Percentiles rank a stretch among this genome's conserved stretches.
Conservation (phyloP, 1,284 basidiomycete genomes). For the Trichosporon sp. region DNA sequence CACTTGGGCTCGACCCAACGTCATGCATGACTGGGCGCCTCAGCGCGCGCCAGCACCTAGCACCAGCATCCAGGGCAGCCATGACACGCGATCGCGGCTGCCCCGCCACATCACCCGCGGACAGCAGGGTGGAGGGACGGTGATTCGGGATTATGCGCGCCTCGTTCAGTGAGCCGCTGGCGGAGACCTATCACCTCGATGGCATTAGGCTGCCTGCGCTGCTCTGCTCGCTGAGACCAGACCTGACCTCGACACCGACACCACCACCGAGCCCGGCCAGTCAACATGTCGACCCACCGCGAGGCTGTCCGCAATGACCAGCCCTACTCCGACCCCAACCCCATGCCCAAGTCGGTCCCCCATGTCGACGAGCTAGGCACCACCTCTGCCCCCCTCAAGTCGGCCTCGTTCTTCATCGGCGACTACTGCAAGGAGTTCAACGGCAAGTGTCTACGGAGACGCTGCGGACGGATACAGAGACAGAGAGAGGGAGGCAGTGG, state of each 20-base stretch:
- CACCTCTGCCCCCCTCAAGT: slow-evolving; percentile 92
- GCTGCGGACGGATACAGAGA: background rate
- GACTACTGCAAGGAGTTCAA: slow-evolving; percentile 94
- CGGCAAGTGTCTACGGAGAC: slow-evolving; percentile 58
- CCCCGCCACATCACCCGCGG: slow-evolving; percentile 2
- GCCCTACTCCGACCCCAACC: slow-evolving; percentile 65
- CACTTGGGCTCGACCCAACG: background rate
- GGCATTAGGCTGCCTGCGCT: slow-evolving; percentile 11
- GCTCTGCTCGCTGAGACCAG: slow-evolving; percentile 2
- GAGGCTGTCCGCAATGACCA: slow-evolving; percentile 40
- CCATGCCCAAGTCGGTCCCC: slow-evolving; percentile 68
- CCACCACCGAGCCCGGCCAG: background rate
- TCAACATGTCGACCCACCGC: slow-evolving; percentile 36
- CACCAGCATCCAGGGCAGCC: background rate
- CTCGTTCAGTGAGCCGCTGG: background rate
- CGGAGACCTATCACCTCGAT: slow-evolving; percentile 3
- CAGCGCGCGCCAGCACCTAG: background rate
- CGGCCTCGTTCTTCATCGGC: slow-evolving; percentile 95
- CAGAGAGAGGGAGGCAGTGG: background rate
- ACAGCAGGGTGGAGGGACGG: background rate
- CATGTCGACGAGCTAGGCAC: slow-evolving; percentile 85
- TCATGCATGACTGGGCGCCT: slow-evolving; percentile 1
- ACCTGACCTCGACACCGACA: slow-evolving; percentile 5
- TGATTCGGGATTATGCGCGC: slow-evolving; percentile 7
- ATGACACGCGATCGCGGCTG: background rate